Evolutionary conservation across 2,329 filamentous ascomycete species (phyloP), one percentile per base, ranked within the genome.

Genomic region (Salinomyces thailandicus): DNA sequence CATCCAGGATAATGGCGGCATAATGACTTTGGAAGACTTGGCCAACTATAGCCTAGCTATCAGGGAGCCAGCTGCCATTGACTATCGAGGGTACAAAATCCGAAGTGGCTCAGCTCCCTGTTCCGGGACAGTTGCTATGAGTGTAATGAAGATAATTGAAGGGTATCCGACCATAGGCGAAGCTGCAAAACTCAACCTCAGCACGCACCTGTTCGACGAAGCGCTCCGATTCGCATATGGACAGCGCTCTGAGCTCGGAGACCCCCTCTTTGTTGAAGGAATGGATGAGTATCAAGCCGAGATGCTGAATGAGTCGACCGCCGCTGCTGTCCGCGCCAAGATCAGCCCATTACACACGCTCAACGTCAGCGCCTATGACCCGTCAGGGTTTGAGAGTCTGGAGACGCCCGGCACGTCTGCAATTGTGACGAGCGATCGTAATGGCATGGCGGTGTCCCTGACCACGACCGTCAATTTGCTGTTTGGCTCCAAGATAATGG

Each of bases 191-290:
- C 46, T 72, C 14, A 79, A 85, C 48, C 63, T 93, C 0, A 85
- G 79, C 24, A 80, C 79, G 1, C 91, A 96, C 60, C 75, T 83
- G 11, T 72, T 94, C 46, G 77, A 85, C 52, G 91, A 96, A 66
- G 81, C 86, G 9, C 85, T 94, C 64, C 75, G 85, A 15, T 96
- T 93, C 57, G 86, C 76, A 2, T 96, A 95, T 55, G 86, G 80
- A 24, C 50, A 62, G 49, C 77, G 86, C 39, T 71, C 77, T n/a
- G 70, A 79, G 18, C 72, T 96, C 0, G 89, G 86, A 4, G 91
- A 96, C 57, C 91, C 89, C 0, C 67, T 64, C 1, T 94, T 81
- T 55, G 73, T 93, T 3, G 47, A 67, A 1, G 73, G 74, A 18
- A 64, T 89, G 34, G 62, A 68, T 6, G 58, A 63, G 5, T 80